These are phyloP conservation scores for Pichia insulana DNA, from an alignment of 805 yeast genomes.

Conservation along the genomic window DNA sequence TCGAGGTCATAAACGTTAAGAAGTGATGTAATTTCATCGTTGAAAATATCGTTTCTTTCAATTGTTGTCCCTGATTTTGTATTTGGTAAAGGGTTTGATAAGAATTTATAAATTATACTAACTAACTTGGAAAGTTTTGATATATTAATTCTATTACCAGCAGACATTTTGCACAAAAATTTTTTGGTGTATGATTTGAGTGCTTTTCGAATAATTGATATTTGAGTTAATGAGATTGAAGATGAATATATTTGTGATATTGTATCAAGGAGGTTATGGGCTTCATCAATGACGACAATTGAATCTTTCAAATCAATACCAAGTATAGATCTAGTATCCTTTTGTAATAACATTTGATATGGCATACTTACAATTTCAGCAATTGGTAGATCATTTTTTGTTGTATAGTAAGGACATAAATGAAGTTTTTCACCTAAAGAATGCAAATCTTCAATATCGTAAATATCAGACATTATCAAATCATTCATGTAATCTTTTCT, in stretches of 20 bases:
- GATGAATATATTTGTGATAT: slow-evolving; percentile 63
- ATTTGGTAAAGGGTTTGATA: slow-evolving; percentile 26
- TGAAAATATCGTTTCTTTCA: slow-evolving; percentile 42
- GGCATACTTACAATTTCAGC: slow-evolving; percentile 81
- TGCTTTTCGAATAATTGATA: slow-evolving; percentile 37
- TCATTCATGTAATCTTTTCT: slow-evolving; percentile 41
- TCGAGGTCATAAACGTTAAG: slow-evolving; percentile 63
- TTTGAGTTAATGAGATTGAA: slow-evolving; percentile 41
- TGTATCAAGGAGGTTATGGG: slow-evolving; percentile 80
- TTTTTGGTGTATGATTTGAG: slow-evolving; percentile 47
- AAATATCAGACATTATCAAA: slow-evolving; percentile 43
- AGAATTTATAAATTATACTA: slow-evolving; percentile 40
- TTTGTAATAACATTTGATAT: slow-evolving; percentile 66
- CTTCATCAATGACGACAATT: slow-evolving; percentile 81
- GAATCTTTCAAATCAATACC: slow-evolving; percentile 52
- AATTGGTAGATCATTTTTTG: slow-evolving; percentile 43
- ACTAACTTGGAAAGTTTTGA: slow-evolving; percentile 54
- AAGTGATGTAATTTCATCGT: slow-evolving; percentile 54
- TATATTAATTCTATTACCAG: slow-evolving; percentile 63
- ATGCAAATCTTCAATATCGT: slow-evolving; percentile 75
- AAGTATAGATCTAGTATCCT: slow-evolving; percentile 48
- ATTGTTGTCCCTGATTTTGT: slow-evolving; percentile 48
- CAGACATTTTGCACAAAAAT: slow-evolving; percentile 56
- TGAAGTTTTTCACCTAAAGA: slow-evolving; percentile 45
- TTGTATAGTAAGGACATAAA: slow-evolving; percentile 78